These are phyloP conservation scores for Mucor mucedo DNA, from an alignment of 371 early-diverging fungal species.

Conservation along the genomic window DNA sequence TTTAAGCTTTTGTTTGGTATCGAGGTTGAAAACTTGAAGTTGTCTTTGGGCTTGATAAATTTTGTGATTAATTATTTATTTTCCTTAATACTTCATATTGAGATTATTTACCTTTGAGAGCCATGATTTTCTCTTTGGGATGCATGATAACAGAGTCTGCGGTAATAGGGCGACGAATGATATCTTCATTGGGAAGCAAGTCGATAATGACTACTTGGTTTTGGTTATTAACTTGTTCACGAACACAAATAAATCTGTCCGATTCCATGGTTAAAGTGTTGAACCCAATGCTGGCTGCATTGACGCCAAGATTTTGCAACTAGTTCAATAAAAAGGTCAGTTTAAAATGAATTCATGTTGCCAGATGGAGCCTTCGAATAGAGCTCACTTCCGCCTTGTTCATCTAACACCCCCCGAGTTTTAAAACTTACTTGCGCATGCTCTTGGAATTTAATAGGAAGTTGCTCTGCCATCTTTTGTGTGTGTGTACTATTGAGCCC, in stretches of 20 bases:
- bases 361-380: neutral
- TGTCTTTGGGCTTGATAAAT: constrained; percentile 76
- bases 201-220: constrained; percentile 95
- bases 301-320: constrained; percentile 92
- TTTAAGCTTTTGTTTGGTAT: constrained; percentile 93
- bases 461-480: constrained; percentile 65
- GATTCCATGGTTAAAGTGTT: constrained; percentile 97
- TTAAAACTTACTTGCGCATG: constrained; percentile 82
- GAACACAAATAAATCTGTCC: constrained; percentile 96
- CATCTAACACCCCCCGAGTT: neutral
- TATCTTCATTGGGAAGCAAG: constrained; percentile 79
- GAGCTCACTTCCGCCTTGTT: neutral
- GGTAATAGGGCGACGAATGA: constrained; percentile 91
- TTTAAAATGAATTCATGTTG: neutral
- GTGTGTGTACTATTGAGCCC: neutral
- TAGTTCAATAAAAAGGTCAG: constrained; percentile 33
- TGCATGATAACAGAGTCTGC: constrained; percentile 99
- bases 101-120: constrained; percentile 81
- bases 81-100: neutral
- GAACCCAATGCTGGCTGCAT: constrained; percentile 92
- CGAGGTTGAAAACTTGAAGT: constrained; percentile 97
- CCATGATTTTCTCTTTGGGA: constrained; percentile 90
- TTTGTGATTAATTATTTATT: neutral
- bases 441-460: constrained; percentile 92
- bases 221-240: constrained; percentile 86